Percentiles rank a stretch among this genome's conserved stretches.
These are phyloP conservation scores for Debaryomycetaceae sp. DNA, from an alignment of 1,139 yeast species.

Conservation along the genomic window DNA sequence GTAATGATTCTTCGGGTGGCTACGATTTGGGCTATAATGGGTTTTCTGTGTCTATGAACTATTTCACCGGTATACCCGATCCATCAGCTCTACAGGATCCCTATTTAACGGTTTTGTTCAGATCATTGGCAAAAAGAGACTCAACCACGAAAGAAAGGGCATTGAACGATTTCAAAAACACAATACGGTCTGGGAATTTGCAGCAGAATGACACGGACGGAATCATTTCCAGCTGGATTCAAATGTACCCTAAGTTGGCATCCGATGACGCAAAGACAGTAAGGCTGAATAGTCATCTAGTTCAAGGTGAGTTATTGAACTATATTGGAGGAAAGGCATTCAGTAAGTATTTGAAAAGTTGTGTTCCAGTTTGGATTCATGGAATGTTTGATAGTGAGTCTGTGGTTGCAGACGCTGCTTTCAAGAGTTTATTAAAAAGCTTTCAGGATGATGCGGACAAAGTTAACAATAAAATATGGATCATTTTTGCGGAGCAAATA, in stretches of 20 bases:
- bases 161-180: conserved; percentile 47
- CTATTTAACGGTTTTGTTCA: conserved; percentile 63
- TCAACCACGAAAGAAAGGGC: conserved; percentile 83
- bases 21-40: conserved; percentile 49
- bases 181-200: neutral
- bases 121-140: conserved; percentile 73
- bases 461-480: conserved; percentile 54
- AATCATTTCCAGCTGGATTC: conserved; percentile 68
- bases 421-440: conserved; percentile 43
- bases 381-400: conserved; percentile 71
- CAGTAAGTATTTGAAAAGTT: conserved; percentile 63
- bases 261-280: conserved; percentile 67
- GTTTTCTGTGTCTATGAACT: conserved; percentile 67
- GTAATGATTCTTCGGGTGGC: neutral
- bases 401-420: conserved; percentile 52
- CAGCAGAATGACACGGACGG: conserved; percentile 43
- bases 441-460: conserved; percentile 60
- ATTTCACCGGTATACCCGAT: conserved; percentile 78
- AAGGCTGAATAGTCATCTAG: conserved; percentile 57
- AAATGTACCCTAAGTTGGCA: conserved; percentile 74
- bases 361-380: conserved; percentile 68
- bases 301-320: conserved; percentile 48
- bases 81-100: conserved; percentile 54
- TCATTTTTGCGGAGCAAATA: conserved; percentile 52
- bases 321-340: conserved; percentile 60